These are phyloP conservation scores for Sporothrix dimorphospora DNA, from an alignment of 2,329 filamentous ascomycete species.

Conservation along the genomic window DNA sequence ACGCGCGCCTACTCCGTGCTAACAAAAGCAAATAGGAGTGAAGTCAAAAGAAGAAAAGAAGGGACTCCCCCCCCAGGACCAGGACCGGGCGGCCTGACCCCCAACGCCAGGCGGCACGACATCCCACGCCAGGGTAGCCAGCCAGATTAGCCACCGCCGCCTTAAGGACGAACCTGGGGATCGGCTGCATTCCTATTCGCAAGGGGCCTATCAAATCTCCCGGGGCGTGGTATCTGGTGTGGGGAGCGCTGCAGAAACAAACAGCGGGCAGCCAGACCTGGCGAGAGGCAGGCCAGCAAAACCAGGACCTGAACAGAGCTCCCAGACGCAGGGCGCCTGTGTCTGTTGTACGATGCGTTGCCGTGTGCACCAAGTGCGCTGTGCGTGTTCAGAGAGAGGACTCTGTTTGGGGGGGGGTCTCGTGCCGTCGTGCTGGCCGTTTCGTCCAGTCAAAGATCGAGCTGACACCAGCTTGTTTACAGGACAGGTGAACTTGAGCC, in stretches of 20 bases:
- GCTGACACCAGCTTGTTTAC: neutral
- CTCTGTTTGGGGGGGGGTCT: neutral
- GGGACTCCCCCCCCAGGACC: neutral
- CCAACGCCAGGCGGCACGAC: conserved; percentile 28
- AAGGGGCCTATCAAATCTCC: conserved; percentile 31
- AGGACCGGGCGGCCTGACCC: neutral
- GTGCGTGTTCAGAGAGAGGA: neutral
- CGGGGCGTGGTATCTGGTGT: conserved; percentile 29
- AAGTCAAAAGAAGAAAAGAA: neutral
- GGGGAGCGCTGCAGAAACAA: conserved; percentile 26
- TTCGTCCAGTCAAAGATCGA: conserved; percentile 6
- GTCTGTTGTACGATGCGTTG: neutral
- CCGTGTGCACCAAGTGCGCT: conserved; percentile 12
- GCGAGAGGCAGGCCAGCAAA: neutral
- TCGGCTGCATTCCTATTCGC: conserved; percentile 32
- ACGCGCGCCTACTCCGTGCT: neutral
- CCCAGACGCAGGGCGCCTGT: conserved; percentile 14
- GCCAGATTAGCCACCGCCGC: conserved; percentile 22
- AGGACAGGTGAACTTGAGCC: neutral
- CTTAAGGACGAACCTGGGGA: conserved; percentile 33
- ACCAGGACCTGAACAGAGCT: neutral
- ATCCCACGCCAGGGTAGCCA: conserved; percentile 26
- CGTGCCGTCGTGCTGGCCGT: neutral
- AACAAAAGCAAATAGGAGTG: neutral
- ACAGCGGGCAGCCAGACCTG: neutral